Conservation (phyloP, 2,329 filamentous ascomycete species). For the Aureobasidium sp. region DNA sequence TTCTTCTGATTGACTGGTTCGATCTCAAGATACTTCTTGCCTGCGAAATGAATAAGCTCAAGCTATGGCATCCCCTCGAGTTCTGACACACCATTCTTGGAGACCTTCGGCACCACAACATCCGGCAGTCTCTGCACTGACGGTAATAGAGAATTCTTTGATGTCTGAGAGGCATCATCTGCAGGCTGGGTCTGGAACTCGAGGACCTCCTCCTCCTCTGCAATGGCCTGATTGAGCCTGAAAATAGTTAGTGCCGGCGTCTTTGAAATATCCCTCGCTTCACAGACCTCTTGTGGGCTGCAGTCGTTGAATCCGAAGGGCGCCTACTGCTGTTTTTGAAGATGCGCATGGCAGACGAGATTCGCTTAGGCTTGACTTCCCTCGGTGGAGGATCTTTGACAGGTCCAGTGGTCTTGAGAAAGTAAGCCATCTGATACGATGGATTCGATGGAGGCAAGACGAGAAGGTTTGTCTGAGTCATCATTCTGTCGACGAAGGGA, state of each 20-base stretch:
- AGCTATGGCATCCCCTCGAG: background rate
- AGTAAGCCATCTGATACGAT: constrained; percentile 32
- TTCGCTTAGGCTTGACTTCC: constrained; percentile 18
- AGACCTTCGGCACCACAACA: constrained; percentile 29
- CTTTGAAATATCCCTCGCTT: background rate
- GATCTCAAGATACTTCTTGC: constrained; percentile 18
- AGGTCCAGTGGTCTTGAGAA: constrained; percentile 34
- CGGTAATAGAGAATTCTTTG: constrained; percentile 5
- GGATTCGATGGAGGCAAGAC: constrained; percentile 24
- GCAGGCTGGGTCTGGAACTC: background rate
- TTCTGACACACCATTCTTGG: constrained; percentile 25
- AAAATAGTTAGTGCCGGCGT: background rate
- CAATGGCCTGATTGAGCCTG: background rate
- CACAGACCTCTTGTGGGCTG: constrained; percentile 23
- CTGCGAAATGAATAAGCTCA: constrained; percentile 4
- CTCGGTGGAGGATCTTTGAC: constrained; percentile 21
- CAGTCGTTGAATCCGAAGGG: constrained; percentile 16
- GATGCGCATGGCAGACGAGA: constrained; percentile 27
- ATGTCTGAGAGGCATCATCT: background rate
- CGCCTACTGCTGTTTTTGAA: constrained; percentile 21
- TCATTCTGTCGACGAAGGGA: constrained; percentile 24
- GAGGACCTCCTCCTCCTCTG: background rate
- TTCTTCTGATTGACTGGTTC: background rate
- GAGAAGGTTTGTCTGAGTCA: constrained; percentile 26
- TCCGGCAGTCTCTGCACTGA: constrained; percentile 19